Base-by-base conservation (phyloP, 306 rosid species). In the Lathyrus aphaca region DNA sequence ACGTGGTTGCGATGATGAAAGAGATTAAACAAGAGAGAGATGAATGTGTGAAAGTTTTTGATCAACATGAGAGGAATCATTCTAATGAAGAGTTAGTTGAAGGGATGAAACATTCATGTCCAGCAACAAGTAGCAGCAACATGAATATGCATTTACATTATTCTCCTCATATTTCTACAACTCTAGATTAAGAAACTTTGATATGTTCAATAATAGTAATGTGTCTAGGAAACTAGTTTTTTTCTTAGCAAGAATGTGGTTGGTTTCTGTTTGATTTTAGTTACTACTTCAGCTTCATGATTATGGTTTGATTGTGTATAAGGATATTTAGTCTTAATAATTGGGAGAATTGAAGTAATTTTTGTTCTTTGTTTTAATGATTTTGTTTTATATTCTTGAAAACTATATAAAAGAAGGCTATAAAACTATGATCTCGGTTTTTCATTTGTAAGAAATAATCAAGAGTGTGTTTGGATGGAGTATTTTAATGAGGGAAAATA, bases 1-100 rank as follows among this genome's bases (percentile, higher is more conserved):
- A 91, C 25, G 91, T 91, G 4, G 89, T 86, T 2, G 96, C 94
- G 51, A 89, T 91, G 97, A 78, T 89, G 58, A 81, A 82, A 16
- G 96, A 91, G 62, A 89, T 87, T 59, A 84, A 83, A 77, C 89
- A 82, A 18, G 90, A 75, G 40, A 85, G 73, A 53, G 84, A 79
- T 59, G 93, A 80, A 25, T 83, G 72, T 66, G 59, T 76, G 72
- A 88, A 91, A 79, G 85, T 75, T 73, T 76, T 69, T 14, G 54
- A 74, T 42, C 76, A 63, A 71, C 43, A 75, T 80, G 83, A 77
- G 60, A 75, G 32, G 57, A 59, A 43, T 63, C 53, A 38, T 48
- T 21, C 4, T 29, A 64, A 57, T 39, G 77, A 71, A 73, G 82
- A 77, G 43, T 45, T 66, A 21, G 56, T 73, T 61, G 53, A 68